These are phyloP conservation scores for Fragaria iinumae DNA, from an alignment of 306 rosid species.

Conservation along the genomic window DNA sequence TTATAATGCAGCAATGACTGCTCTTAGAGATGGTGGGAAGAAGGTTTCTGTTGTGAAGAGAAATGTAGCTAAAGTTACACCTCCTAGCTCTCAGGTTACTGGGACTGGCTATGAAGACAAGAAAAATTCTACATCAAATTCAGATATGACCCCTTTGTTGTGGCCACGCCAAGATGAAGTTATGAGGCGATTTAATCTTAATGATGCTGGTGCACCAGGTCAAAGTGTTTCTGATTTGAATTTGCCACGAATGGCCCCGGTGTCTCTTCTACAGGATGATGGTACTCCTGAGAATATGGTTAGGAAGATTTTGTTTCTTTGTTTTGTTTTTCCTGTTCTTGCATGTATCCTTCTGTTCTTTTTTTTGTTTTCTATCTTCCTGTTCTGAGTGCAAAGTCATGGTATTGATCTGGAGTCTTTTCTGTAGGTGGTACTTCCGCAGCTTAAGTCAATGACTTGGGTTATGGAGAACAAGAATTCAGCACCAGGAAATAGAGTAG, in stretches of 20 bases:
- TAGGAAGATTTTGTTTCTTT: conserved; percentile 9
- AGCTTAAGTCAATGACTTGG: conserved; percentile 96
- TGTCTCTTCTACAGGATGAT: conserved; percentile 82
- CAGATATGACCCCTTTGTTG: conserved; percentile 71
- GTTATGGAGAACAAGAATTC: conserved; percentile 93
- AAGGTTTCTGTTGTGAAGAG: conserved; percentile 60
- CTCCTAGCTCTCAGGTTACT: conserved; percentile 53
- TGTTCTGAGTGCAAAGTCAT: conserved; percentile 17
- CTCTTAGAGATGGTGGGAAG: conserved; percentile 76
- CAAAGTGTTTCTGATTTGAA: conserved; percentile 74
- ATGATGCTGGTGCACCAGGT: conserved; percentile 61
- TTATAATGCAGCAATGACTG: conserved; percentile 60
- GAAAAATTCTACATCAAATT: conserved; percentile 48
- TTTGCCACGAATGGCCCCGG: conserved; percentile 86
- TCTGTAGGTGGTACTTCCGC: conserved; percentile 75
- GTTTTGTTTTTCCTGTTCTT: conserved; percentile 10
- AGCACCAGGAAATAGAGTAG: conserved; percentile 70
- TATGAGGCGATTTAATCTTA: conserved; percentile 67
- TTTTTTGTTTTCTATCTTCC: background rate
- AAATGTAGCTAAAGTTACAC: conserved; percentile 66
- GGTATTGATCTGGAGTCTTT: conserved; percentile 30
- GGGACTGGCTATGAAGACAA: conserved; percentile 58
- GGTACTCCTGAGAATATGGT: conserved; percentile 76
- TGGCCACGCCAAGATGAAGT: conserved; percentile 91
- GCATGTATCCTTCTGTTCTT: background rate